These are phyloP conservation scores for Exutisphaerella laricina DNA, from an alignment of 2,329 filamentous ascomycete species.

Conservation along the genomic window DNA sequence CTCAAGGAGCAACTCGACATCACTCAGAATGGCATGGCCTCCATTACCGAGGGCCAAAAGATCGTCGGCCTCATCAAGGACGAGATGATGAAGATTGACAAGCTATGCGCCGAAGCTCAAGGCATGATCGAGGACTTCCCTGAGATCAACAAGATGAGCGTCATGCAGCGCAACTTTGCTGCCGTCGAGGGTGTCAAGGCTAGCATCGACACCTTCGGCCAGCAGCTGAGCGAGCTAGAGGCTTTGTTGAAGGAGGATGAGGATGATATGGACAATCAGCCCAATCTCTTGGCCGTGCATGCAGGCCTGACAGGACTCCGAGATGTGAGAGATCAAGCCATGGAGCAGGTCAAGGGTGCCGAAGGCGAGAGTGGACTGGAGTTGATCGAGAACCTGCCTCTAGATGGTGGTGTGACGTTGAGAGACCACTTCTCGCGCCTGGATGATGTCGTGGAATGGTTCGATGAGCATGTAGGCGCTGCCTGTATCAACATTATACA, in stretches of 20 bases:
- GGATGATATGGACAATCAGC: conserved; percentile 79
- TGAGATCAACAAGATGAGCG: conserved; percentile 83
- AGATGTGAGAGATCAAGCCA: conserved; percentile 91
- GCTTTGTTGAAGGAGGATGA: conserved; percentile 77
- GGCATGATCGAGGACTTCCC: conserved; percentile 96
- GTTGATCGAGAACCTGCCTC: conserved; percentile 66
- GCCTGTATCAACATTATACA: conserved; percentile 87
- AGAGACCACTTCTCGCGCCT: conserved; percentile 84
- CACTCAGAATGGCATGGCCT: conserved; percentile 87
- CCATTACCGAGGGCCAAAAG: conserved; percentile 83
- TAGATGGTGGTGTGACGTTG: conserved; percentile 67
- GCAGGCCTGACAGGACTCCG: conserved; percentile 86
- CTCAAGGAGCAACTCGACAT: conserved; percentile 90
- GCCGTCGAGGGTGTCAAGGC: conserved; percentile 89
- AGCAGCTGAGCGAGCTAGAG: conserved; percentile 69
- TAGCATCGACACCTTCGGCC: conserved; percentile 82
- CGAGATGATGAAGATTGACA: conserved; percentile 98
- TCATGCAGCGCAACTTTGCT: conserved; percentile 94
- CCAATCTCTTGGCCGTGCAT: conserved; percentile 82
- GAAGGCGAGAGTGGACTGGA: conserved; percentile 96
- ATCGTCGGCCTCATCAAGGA: conserved; percentile 91
- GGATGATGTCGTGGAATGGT: conserved; percentile 85
- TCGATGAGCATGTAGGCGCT: conserved; percentile 87
- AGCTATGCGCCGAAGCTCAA: conserved; percentile 92
- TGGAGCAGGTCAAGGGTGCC: conserved; percentile 76